A percentile compares a stretch with the other conserved stretches of the same genome.
Evolutionary conservation across 176 grass and related monocot genomes (phyloP).

Genomic region (Alopecurus myosuroides): DNA sequence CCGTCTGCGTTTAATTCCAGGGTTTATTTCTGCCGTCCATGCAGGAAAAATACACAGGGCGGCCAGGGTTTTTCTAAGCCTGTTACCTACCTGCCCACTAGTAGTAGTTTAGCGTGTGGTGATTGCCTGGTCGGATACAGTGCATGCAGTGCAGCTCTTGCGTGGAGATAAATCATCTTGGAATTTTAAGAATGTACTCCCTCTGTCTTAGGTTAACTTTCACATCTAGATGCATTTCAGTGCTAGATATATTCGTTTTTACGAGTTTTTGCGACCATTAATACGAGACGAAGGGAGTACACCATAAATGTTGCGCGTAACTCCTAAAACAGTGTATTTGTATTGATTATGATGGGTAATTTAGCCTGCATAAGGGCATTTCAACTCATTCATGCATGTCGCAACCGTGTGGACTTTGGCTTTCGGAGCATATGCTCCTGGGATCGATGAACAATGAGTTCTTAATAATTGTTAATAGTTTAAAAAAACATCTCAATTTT

Average conservation of each 20-base stretch:
- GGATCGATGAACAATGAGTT: not conserved
- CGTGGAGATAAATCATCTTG: not conserved
- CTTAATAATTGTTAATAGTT: no score
- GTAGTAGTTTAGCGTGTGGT: not conserved
- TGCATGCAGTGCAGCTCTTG: not conserved
- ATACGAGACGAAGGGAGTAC: no score
- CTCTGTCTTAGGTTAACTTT: no score
- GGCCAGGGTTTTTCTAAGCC: slow-evolving; percentile 12
- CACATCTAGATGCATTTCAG: no score
- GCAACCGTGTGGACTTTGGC: not conserved
- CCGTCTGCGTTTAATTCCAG: not conserved
- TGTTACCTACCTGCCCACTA: slow-evolving; percentile 25
- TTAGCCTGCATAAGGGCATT: not conserved
- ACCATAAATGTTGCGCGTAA: no score
- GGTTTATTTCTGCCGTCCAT: slow-evolving; percentile 12
- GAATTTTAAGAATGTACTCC: not conserved
- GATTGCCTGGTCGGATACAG: not conserved
- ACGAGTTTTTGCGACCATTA: no score
- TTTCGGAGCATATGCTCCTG: no score
- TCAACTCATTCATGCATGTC: not conserved
- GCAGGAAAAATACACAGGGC: not conserved
- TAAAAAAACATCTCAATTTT: not conserved
- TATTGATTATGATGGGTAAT: not conserved
- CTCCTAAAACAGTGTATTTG: not conserved
- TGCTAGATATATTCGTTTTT: no score